These are phyloP conservation scores for Pezicula rhizophila DNA, from an alignment of 2,329 filamentous ascomycete species.

Conservation along the genomic window DNA sequence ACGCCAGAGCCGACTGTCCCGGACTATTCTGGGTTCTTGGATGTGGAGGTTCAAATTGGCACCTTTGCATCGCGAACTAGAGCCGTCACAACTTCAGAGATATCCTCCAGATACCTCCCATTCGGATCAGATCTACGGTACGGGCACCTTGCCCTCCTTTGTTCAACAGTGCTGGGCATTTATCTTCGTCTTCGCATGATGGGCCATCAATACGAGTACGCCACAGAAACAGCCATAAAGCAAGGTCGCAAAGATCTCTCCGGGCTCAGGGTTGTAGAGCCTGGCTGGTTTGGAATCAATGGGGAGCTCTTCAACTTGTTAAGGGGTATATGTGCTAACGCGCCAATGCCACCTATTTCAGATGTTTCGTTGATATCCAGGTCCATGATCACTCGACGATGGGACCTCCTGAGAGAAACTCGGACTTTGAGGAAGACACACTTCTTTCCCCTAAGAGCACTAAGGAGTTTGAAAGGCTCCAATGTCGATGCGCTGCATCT, in stretches of 20 bases:
- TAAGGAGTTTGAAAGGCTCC: too few relatives aligned
- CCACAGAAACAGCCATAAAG: slow-evolving; percentile 17
- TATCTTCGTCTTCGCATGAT: slow-evolving; percentile 20
- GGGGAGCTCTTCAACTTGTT: slow-evolving; percentile 12
- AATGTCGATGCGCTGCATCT: too few relatives aligned
- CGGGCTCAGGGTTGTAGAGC: slow-evolving; percentile 9
- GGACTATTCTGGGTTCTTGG: slow-evolving; percentile 7
- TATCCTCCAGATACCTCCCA: slow-evolving; percentile 16
- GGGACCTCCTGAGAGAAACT: slow-evolving; percentile 13
- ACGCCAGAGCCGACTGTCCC: slow-evolving; percentile 2
- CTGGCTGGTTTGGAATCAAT: slow-evolving; percentile 6
- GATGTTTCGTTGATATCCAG: slow-evolving; percentile 22
- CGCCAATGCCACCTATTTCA: slow-evolving; percentile 21
- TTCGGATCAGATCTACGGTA: slow-evolving; percentile 1
- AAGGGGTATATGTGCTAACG: slow-evolving; percentile 17
- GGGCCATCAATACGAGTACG: slow-evolving; percentile 22
- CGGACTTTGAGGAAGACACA: not conserved
- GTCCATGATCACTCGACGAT: slow-evolving; percentile 20
- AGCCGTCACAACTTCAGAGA: slow-evolving; percentile 19
- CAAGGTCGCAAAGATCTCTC: slow-evolving; percentile 13
- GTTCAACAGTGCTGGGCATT: slow-evolving; percentile 18
- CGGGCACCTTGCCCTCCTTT: slow-evolving; percentile 16
- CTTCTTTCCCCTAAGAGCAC: too few relatives aligned
- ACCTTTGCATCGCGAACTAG: slow-evolving; percentile 19
- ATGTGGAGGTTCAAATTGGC: slow-evolving; percentile 20